Base-by-base conservation (phyloP, 768 basidiomycete species). In the Pleurotus platypus region DNA sequence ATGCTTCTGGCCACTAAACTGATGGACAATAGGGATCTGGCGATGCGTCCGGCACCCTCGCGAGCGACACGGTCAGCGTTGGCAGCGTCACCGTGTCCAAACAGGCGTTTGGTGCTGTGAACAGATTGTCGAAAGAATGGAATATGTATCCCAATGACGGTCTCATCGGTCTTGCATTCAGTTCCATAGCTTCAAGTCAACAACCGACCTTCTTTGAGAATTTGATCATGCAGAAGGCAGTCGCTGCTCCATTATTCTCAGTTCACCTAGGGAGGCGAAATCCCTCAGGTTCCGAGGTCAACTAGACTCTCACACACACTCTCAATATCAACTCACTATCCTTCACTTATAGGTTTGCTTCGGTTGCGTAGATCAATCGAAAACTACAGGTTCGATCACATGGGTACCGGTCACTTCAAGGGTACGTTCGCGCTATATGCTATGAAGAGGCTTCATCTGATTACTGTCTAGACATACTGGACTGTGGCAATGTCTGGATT, bases 181-280 rank as follows among this genome's bases (percentile, higher is more conserved):
- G 81, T 37, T 70, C 77, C 42, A 85, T 89, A 55, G 68, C 85
- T 9, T 67, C 62, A 46, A 76, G 73, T 0, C 64, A 62, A 11
- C 59, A 74, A 51, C 74, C 78, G 6, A 87, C 87, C 0, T 81
- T 87, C 61, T 84, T 87, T 59, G 88, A 89, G 67, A 86, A 81
- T 60, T 65, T 89, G 39, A 76, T 88, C 15, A 60, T 64, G 12
- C 60, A 68, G 60, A 67, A 69, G 46, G 69, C 70, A 59, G 57
- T 87, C 24, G 64, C 68, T 3, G 67, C 73, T 0, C 78, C 81
- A 11, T 62, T 83, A 3, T 89, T 89, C 65, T 79, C 81, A 12
- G 75, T 88, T n/a, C 78, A 86, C 61, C 64, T 87, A 30, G 70
- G 79, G n/a, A 68, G 82, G 7, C 59, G 60, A 9, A 47, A 72